These are phyloP conservation scores for Kazachstania sp. DNA, from an alignment of 1,139 yeast genomes.

Conservation along the genomic window DNA sequence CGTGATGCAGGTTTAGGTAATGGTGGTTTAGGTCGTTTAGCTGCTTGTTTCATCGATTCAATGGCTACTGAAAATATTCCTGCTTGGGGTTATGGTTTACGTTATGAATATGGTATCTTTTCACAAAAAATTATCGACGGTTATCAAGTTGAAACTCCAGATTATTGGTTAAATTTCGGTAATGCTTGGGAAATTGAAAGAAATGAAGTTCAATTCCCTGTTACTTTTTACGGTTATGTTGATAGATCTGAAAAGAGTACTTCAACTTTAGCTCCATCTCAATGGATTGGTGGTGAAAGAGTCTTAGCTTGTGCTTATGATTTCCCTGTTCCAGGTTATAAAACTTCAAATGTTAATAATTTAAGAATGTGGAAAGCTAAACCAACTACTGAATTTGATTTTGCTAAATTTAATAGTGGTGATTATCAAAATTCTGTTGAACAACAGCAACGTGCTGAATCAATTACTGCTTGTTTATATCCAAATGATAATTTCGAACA, in stretches of 20 bases:
- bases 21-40: conserved; percentile 91
- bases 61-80: conserved; percentile 79
- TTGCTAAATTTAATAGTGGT: conserved; percentile 84
- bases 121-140: conserved; percentile 87
- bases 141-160: conserved; percentile 89
- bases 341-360: conserved; percentile 77
- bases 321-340: conserved; percentile 88
- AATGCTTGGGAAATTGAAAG: conserved; percentile 94
- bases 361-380: conserved; percentile 84
- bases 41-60: conserved; percentile 91
- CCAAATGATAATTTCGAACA: conserved; percentile 88
- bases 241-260: conserved; percentile 51
- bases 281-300: conserved; percentile 86
- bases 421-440: conserved; percentile 80
- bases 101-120: conserved; percentile 90
- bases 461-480: conserved; percentile 83
- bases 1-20: conserved; percentile 94
- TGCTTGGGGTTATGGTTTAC: conserved; percentile 94
- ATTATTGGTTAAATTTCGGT: conserved; percentile 80
- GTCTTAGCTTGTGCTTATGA: conserved; percentile 89
- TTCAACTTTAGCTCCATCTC: conserved; percentile 38
- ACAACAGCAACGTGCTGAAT: conserved; percentile 81
- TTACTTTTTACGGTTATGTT: conserved; percentile 82
- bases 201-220: conserved; percentile 81
- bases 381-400: conserved; percentile 89